Conservation (phyloP, 75 land plant genomes). For the Selaginella moellendorffii region DNA sequence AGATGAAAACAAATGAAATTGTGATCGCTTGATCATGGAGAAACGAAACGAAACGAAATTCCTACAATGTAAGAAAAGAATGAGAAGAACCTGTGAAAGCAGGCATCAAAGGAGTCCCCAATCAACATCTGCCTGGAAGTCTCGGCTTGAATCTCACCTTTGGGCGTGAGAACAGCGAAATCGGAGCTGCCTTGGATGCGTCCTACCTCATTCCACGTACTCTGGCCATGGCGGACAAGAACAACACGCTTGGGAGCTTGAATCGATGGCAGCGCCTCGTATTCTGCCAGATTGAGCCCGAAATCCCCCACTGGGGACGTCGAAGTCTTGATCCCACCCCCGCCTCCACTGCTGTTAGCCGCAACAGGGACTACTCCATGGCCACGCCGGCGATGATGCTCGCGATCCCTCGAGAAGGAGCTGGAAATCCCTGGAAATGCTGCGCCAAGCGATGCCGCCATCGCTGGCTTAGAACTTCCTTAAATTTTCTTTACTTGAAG, state of each 20-base stretch:
- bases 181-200: slow-evolving; percentile 95
- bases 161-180: slow-evolving; percentile 57
- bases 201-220: slow-evolving; percentile 94
- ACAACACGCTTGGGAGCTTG: slow-evolving; percentile 61
- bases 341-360: too few relatives aligned
- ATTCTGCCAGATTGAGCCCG: slow-evolving; percentile 9
- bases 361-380: too few relatives aligned
- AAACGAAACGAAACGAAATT: background rate
- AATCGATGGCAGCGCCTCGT: slow-evolving; percentile 22
- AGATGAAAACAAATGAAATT: too few relatives aligned
- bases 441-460: too few relatives aligned
- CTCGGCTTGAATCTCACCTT: slow-evolving; percentile 84
- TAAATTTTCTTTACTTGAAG: too few relatives aligned
- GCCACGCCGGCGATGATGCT: too few relatives aligned
- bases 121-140: slow-evolving; percentile 81
- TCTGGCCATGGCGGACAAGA: slow-evolving; percentile 89
- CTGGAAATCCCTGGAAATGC: too few relatives aligned
- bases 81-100: slow-evolving; percentile 58
- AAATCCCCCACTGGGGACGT: too few relatives aligned
- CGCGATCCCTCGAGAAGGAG: too few relatives aligned
- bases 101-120: slow-evolving; percentile 58
- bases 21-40: too few relatives aligned
- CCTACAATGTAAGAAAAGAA: background rate
- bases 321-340: too few relatives aligned
- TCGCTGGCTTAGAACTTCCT: too few relatives aligned